These are phyloP conservation scores for Spirogloea muscicola DNA, from an alignment of 139 green algal genomes.

Conservation along the genomic window DNA sequence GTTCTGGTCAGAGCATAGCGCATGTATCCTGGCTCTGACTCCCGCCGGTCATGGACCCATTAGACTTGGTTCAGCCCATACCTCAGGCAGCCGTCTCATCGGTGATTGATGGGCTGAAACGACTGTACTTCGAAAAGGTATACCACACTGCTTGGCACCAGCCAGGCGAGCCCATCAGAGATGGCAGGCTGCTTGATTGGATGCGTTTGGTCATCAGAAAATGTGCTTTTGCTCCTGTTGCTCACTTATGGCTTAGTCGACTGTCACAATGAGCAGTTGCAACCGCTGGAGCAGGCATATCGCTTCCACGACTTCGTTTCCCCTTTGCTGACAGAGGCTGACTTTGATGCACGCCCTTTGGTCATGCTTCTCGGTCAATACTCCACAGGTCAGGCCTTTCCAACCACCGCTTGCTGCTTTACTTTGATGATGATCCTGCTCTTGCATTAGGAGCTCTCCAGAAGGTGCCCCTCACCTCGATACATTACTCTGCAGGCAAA, in stretches of 20 bases:
- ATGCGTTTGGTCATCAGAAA: no score
- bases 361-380: slow-evolving; percentile 92
- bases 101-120: slow-evolving; percentile 86
- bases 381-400: not conserved
- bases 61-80: not conserved
- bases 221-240: no score
- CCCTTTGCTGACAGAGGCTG: slow-evolving; percentile 57
- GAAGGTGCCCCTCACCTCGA: slow-evolving; percentile 86
- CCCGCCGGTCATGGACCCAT: not conserved
- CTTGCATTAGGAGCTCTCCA: slow-evolving; percentile 55
- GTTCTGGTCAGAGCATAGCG: no score
- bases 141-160: no score
- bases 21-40: not conserved
- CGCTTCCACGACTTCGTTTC: slow-evolving; percentile 90
- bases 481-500: slow-evolving; percentile 91
- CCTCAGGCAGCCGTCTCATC: slow-evolving; percentile 39
- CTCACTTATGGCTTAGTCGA: no score
- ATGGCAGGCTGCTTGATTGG: no score
- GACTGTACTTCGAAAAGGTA: slow-evolving; percentile 91
- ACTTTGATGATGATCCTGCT: not conserved
- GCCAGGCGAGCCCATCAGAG: no score
- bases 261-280: no score
- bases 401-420: not conserved
- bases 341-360: slow-evolving; percentile 95
- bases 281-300: slow-evolving; percentile 83